phyloP scores from a whole-genome alignment of 2,329 filamentous ascomycete genomes.

The Pseudogymnoascus sp. region DNA sequence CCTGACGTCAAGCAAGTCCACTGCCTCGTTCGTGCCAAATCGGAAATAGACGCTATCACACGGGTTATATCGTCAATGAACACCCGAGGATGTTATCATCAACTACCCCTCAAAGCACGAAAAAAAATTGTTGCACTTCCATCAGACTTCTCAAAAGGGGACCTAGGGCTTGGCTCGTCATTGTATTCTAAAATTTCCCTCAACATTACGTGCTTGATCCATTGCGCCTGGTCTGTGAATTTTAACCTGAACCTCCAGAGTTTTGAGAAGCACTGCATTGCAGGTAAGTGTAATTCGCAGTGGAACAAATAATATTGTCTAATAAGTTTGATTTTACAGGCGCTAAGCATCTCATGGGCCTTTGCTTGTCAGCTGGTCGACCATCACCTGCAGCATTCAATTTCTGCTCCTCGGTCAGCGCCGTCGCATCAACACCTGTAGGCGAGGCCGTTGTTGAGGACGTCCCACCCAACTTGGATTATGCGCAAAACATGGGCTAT shows the following conservation, averaged over 20 bases:
- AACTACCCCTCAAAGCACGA: slow-evolving; percentile 17
- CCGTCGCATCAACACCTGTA: slow-evolving; percentile 25
- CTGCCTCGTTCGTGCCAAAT: slow-evolving; percentile 39
- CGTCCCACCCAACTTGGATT: slow-evolving; percentile 15
- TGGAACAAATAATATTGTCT: not conserved
- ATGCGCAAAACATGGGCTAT: slow-evolving; percentile 43
- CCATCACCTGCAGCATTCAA: slow-evolving; percentile 24
- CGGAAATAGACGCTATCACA: slow-evolving; percentile 24
- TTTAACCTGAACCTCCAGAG: not conserved
- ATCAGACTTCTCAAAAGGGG: slow-evolving; percentile 31
- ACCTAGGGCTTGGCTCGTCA: slow-evolving; percentile 32
- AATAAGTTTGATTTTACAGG: not conserved
- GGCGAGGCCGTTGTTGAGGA: slow-evolving; percentile 30
- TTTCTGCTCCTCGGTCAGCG: slow-evolving; percentile 33
- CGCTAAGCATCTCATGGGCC: slow-evolving; percentile 8
- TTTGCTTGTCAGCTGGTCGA: slow-evolving; percentile 8
- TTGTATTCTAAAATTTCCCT: not conserved
- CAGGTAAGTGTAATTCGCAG: not conserved
- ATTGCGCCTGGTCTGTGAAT: slow-evolving; percentile 35
- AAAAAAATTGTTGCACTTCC: slow-evolving; percentile 32
- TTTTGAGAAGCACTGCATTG: slow-evolving; percentile 7
- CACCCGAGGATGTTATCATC: slow-evolving; percentile 29
- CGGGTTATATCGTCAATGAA: slow-evolving; percentile 30
- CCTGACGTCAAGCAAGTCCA: slow-evolving; percentile 45
- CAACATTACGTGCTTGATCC: slow-evolving; percentile 37